Base-by-base conservation (phyloP, 768 basidiomycete genomes). In the Holtermanniella nyarrowii region DNA sequence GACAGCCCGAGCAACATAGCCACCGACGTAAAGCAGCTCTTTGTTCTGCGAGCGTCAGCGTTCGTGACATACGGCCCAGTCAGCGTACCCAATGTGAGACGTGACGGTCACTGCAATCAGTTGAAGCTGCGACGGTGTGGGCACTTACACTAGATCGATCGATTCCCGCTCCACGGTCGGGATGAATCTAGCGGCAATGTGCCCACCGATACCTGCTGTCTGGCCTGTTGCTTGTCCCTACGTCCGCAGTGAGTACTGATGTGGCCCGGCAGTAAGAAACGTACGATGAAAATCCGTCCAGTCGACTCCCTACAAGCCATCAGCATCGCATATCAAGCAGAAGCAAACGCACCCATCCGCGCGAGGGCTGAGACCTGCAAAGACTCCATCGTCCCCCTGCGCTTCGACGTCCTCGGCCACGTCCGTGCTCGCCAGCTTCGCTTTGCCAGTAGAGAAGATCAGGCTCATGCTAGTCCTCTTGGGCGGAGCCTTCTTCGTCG, bases 101-200 rank as follows among this genome's bases (percentile, higher is more conserved):
- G 66, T 86, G 83, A 43, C 82, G 80, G 69, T 93, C 88, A 63
- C 85, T 88, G 46, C 1, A 47, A 13, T 43, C 20, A 42, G 22
- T 14, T 51, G 5, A 20, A 40, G 7, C n/a, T 5, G 14, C 44
- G 14, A 20, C 21, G 5, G 18, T 4, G 18, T 13, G 16, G 20
- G 18, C 3, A 54, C 55, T 42, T 44, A 86, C 83, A 88, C 83
- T 25, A 91, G 75, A 71, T 88, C 89, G 56, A 91, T 84, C 0
- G 85, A 85, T 73, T 97, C 93, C 55, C 93, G 80, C 69, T 97
- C 93, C 5, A 97, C 91, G 0, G 91, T 96, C 10, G 89, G 87
- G 51, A 97, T 91, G 65, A 95, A 95, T 2, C 90, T 77, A 7
- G 86, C 83, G 0, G 88, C 76, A 61, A 84, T 76, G 52, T 83